Evolutionary conservation across 768 basidiomycete species (phyloP).

Genomic region (Tephrocybe rancida): DNA sequence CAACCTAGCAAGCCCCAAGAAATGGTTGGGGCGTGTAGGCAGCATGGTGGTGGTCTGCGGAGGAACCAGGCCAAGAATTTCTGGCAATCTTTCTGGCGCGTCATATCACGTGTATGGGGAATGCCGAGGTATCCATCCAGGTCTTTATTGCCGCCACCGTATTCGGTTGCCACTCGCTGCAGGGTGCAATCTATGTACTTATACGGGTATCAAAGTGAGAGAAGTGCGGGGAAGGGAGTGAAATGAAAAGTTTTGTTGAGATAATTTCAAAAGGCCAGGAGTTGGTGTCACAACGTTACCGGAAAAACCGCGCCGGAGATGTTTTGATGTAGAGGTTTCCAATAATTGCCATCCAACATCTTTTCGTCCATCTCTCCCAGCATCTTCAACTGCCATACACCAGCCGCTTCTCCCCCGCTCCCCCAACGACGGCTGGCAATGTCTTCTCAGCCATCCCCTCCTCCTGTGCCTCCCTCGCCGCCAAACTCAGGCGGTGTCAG

Average conservation of each 20-base stretch:
- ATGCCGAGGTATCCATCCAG: background rate
- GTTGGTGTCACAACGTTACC: background rate
- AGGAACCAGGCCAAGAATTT: background rate
- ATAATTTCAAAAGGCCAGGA: background rate
- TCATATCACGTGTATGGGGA: constrained; percentile 16
- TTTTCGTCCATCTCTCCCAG: constrained; percentile 17
- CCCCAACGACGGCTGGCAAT: constrained; percentile 18
- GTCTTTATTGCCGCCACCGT: too few species aligned
- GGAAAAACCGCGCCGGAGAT: constrained; percentile 12
- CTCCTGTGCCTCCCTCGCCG: constrained; percentile 42
- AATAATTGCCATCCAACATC: constrained; percentile 9
- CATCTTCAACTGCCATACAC: constrained; percentile 2
- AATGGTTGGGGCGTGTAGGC: background rate
- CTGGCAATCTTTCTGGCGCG: background rate
- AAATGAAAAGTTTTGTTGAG: too few species aligned
- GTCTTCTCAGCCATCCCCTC: constrained; percentile 37
- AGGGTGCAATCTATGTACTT: too few species aligned
- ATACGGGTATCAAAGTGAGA: too few species aligned
- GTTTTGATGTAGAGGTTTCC: constrained; percentile 16
- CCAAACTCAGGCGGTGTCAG: constrained; percentile 58
- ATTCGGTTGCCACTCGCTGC: too few species aligned
- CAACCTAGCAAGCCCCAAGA: background rate
- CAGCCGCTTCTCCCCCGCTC: constrained; percentile 11
- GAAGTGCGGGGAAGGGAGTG: too few species aligned
- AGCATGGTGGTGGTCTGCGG: constrained; percentile 9